Evolutionary conservation across 2,329 filamentous ascomycete genomes (phyloP).

Genomic region (Coleophoma cylindrospora): DNA sequence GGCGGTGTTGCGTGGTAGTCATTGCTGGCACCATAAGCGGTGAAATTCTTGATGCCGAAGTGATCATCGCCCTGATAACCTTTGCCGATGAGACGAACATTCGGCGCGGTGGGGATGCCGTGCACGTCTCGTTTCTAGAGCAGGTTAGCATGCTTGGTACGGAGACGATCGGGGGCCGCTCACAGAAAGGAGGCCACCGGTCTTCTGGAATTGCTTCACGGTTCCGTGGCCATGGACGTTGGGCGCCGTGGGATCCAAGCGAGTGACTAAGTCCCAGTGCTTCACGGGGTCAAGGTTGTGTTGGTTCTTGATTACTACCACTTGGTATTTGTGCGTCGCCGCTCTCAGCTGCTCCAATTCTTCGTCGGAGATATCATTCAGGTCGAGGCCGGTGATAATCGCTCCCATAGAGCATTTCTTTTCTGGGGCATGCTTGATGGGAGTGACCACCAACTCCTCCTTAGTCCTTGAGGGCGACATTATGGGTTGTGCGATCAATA

Average conservation of each 20-base stretch:
- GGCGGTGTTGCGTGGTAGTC: slow-evolving; percentile 32
- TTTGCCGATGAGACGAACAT: slow-evolving; percentile 39
- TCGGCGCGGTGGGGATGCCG: slow-evolving; percentile 36
- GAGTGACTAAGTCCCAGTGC: slow-evolving; percentile 39
- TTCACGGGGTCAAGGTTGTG: slow-evolving; percentile 33
- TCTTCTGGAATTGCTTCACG: slow-evolving; percentile 33
- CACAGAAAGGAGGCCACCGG: slow-evolving; percentile 33
- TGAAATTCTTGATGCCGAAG: slow-evolving; percentile 35
- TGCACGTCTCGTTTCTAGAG: slow-evolving; percentile 26
- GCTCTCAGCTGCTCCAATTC: slow-evolving; percentile 31
- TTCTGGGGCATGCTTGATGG: slow-evolving; percentile 12
- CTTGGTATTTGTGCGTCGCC: slow-evolving; percentile 37
- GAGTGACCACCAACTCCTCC: slow-evolving; percentile 9
- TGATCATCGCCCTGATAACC: slow-evolving; percentile 38
- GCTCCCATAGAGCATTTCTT: slow-evolving; percentile 30
- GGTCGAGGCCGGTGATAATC: slow-evolving; percentile 30
- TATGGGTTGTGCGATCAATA: neutral
- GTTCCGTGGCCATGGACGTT: slow-evolving; percentile 37
- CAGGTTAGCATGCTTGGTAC: too few species aligned
- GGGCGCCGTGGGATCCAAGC: slow-evolving; percentile 35
- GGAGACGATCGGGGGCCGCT: neutral
- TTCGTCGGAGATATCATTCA: slow-evolving; percentile 32
- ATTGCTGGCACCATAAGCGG: slow-evolving; percentile 26
- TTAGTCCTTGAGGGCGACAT: slow-evolving; percentile 14
- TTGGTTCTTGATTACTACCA: slow-evolving; percentile 38